phyloP scores from a whole-genome alignment of 805 yeast species.

The Lipomyces yamadae region DNA sequence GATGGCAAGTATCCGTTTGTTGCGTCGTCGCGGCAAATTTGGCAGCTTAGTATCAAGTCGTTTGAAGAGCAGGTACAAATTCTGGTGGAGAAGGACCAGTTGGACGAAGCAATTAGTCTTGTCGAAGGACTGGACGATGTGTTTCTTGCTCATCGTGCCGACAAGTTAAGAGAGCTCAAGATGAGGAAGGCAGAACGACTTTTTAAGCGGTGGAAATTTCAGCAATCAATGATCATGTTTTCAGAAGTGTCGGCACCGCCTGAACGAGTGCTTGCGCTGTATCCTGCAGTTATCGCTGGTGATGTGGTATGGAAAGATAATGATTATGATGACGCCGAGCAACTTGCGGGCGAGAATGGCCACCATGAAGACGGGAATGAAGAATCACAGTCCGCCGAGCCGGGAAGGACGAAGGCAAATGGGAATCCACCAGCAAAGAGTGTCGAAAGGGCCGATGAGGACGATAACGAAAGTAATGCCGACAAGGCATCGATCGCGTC shows the following conservation, averaged over 20 bases:
- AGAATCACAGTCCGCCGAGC: background rate
- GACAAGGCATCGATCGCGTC: conserved; percentile 25
- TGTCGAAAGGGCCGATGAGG: no score
- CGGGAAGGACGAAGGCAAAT: background rate
- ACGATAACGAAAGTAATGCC: background rate
- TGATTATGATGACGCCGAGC: background rate
- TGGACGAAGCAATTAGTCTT: conserved; percentile 54
- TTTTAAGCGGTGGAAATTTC: conserved; percentile 44
- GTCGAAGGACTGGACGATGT: conserved; percentile 45
- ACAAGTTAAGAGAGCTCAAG: conserved; percentile 52
- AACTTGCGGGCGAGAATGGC: background rate
- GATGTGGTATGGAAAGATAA: background rate
- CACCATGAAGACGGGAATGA: background rate
- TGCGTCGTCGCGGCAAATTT: conserved; percentile 43
- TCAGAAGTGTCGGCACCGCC: conserved; percentile 66
- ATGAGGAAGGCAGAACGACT: conserved; percentile 49
- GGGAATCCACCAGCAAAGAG: background rate
- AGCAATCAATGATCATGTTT: conserved; percentile 52
- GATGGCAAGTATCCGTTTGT: conserved; percentile 45
- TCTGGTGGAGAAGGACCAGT: conserved; percentile 43
- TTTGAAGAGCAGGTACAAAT: conserved; percentile 47
- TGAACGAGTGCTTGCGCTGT: conserved; percentile 53
- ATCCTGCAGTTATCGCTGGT: conserved; percentile 50
- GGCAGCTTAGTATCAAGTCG: conserved; percentile 42
- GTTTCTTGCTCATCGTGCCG: conserved; percentile 43